Base-by-base conservation (phyloP, 2,329 filamentous ascomycete genomes). In the Pezicula radicicola region DNA sequence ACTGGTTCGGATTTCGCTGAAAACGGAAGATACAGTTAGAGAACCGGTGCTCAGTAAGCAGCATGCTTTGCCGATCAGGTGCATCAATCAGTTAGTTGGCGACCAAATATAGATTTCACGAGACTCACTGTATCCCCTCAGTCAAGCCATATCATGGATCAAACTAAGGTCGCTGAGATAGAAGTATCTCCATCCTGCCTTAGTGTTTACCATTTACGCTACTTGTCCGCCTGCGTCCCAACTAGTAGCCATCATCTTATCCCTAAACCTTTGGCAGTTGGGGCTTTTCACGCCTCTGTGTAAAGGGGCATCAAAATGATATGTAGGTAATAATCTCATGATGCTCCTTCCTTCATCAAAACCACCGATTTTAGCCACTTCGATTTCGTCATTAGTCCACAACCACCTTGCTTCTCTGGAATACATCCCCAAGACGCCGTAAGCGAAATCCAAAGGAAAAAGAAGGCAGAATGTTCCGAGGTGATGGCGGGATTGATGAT, bases 391-490 rank as follows among this genome's bases (percentile, higher is more conserved):
- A 28, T 45, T 45, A 13, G n/a, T 21, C n/a, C 21, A 28, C n/a
- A 54, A 27, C 48, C 51, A 57, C 28, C 25, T 42, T 10, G 45
- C 40, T 37, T 55, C 53, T 27, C 53, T 42, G 4, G 55, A 57
- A 12, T 48, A 39, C 40, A 36, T 13, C 25, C 50, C 18, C 12
- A 57, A 36, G 28, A n/a, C 41, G 9, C 37, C 35, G 41, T 51
- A 55, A 16, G 55, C 55, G 13, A 57, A 45, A 42, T 57, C 55
- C 13, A 49, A 40, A 15, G 49, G 37, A 25, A 53, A 49, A 3
- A 55, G 30, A 13, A 42, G 25, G 21, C 46, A 48, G 21, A 52
- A 55, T 19, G 35, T 53, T 4, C 48, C 48, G 21, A 57, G 45
- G 18, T 53, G 54, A 9, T 51, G 48, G 12, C 30, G 16, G 6